Conservation (phyloP, 495 filamentous ascomycete species). For the Neurospora africana region DNA sequence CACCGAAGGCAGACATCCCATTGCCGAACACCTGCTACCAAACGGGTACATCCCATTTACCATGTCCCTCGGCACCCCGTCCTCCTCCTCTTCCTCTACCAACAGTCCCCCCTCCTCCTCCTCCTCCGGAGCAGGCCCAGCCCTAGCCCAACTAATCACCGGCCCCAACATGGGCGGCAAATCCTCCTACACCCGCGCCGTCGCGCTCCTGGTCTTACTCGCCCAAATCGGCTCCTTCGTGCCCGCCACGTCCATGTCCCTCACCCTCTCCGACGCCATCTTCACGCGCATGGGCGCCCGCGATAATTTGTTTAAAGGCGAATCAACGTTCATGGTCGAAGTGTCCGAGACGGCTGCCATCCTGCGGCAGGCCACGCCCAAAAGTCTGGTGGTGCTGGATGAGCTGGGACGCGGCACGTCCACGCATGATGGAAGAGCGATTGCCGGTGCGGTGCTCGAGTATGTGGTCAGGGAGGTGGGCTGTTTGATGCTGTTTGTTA, state of each 20-base stretch:
- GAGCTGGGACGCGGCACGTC: slow-evolving; percentile 87
- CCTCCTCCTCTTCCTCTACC: slow-evolving; percentile 14
- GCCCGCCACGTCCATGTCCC: slow-evolving; percentile 58
- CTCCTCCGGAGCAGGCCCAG: neutral
- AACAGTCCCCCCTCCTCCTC: too few relatives aligned
- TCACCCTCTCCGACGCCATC: slow-evolving; percentile 83
- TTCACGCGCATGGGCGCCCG: slow-evolving; percentile 95
- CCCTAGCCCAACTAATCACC: slow-evolving; percentile 75
- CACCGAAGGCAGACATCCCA: slow-evolving; percentile 76
- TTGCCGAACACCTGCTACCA: slow-evolving; percentile 86
- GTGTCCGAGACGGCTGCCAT: slow-evolving; percentile 86
- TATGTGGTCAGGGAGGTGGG: slow-evolving; percentile 63
- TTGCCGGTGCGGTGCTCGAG: slow-evolving; percentile 83
- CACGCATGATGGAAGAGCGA: slow-evolving; percentile 93
- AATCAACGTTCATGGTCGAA: slow-evolving; percentile 97
- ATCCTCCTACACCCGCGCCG: slow-evolving; percentile 83
- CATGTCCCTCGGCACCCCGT: slow-evolving; percentile 51
- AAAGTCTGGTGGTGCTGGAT: slow-evolving; percentile 83
- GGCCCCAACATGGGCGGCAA: slow-evolving; percentile 99
- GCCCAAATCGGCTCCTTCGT: slow-evolving; percentile 93
- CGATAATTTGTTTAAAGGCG: slow-evolving; percentile 92
- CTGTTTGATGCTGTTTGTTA: slow-evolving; percentile 86
- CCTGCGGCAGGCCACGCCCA: slow-evolving; percentile 71
- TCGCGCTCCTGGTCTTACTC: slow-evolving; percentile 87
- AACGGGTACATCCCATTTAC: slow-evolving; percentile 89